Base-by-base conservation (phyloP, 2,329 filamentous ascomycete species). In the Fusarium sp. region DNA sequence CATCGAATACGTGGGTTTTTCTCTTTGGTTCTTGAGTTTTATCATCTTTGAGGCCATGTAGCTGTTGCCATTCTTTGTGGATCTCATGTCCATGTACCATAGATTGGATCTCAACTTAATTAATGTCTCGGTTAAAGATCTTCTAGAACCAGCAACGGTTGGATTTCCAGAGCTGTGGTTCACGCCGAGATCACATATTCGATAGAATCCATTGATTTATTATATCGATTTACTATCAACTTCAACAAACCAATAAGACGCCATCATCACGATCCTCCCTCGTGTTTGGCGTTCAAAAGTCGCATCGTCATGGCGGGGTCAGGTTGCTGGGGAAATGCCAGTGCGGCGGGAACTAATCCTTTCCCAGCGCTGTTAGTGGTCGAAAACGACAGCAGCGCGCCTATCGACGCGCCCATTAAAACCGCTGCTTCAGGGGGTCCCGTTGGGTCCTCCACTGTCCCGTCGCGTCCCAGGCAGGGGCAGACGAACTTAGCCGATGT, bases 241-340 rank as follows among this genome's bases (percentile, higher is more conserved):
- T 48, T 16, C 14, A 24, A 16, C 43, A 16, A 16, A 18, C 43
- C 13, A 24, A 22, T 50, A 16, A 18, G 24, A 27, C 9, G 22
- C 45, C 48, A 29, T 31, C 41, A 20, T 52, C 48, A n/a, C 6
- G 48, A 52, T 7, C 48, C 48, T 31, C 24, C 27, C 24, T 52
- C 27, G 48, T 27, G 45, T 50, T 50, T 16, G 31, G 33, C 29
- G 22, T n/a, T 22, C 16, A 22, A 10, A 2, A 52, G 27, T 65
- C 27, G 33, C 45, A 50, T 52, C 48, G 48, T 48, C 60, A 45
- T 61, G 22, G 71, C 60, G 74, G 76, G 68, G 70, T 65, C 52
- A 62, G 64, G 76, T 78, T 78, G 76, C 75, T 75, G 37, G 59
- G 74, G 76, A 67, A 76, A 77, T 72, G 65, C 62, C 27, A 63